Evolutionary conservation across 352 stramenopile genomes (phyloP).

Genomic region (Halophytophthora batemanensis): DNA sequence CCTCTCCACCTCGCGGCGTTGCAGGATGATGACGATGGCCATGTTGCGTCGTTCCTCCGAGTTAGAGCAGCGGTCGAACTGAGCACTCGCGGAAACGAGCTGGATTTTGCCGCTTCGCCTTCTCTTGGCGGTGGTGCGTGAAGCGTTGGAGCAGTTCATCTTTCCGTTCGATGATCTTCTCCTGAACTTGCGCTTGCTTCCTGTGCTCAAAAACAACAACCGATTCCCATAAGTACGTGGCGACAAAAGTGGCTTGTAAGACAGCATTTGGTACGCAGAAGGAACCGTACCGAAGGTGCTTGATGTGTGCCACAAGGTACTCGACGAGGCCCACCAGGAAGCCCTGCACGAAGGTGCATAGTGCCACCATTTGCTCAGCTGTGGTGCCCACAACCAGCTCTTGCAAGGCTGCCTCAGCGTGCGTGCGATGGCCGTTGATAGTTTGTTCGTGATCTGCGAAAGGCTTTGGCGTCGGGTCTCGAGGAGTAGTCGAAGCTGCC

Average conservation of each 20-base stretch:
- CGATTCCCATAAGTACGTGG: slow-evolving; percentile 1
- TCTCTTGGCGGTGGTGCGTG: slow-evolving; percentile 57
- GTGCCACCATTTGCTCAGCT: slow-evolving; percentile 19
- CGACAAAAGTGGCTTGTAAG: no score
- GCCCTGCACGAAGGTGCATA: slow-evolving; percentile 25
- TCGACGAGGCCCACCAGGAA: slow-evolving; percentile 22
- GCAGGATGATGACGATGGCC: no score
- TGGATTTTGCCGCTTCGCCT: slow-evolving; percentile 30
- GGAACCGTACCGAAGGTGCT: slow-evolving; percentile 26
- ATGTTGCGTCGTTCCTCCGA: neutral
- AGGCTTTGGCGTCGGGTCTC: neutral
- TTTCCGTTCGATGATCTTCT: slow-evolving; percentile 59
- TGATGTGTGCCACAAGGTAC: slow-evolving; percentile 21
- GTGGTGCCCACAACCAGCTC: slow-evolving; percentile 5
- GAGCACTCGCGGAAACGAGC: slow-evolving; percentile 52
- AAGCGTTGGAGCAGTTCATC: slow-evolving; percentile 56
- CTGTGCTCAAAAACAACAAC: slow-evolving; percentile 14
- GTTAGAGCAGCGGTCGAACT: slow-evolving; percentile 26
- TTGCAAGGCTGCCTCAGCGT: slow-evolving; percentile 18
- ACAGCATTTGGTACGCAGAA: no score
- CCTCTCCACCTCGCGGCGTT: no score
- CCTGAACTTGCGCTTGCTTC: slow-evolving; percentile 33
- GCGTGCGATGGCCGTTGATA: slow-evolving; percentile 6
- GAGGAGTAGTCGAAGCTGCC: neutral
- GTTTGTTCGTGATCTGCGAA: slow-evolving; percentile 10